Evolutionary conservation across 2,329 filamentous ascomycete species (phyloP).

Genomic region (Penicillium fuscoglaucum): DNA sequence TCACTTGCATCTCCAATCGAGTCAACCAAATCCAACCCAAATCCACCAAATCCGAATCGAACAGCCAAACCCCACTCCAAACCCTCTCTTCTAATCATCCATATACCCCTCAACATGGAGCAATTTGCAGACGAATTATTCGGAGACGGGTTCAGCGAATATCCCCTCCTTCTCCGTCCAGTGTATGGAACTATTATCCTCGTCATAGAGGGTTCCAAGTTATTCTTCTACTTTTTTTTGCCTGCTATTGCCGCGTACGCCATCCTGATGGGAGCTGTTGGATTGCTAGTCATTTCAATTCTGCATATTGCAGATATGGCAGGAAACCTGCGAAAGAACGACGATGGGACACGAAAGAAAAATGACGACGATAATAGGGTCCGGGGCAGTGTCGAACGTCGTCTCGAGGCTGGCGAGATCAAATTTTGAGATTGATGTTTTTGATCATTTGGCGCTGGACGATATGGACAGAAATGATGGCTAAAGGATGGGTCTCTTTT

Average conservation of each 20-base stretch:
- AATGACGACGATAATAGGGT: not conserved
- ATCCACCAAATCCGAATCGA: not conserved
- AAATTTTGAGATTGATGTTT: not conserved
- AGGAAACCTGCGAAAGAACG: too few species aligned
- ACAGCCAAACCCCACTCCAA: not conserved
- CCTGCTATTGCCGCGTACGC: not conserved
- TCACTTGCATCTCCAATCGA: not conserved
- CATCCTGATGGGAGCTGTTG: not conserved
- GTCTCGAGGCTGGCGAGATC: not conserved
- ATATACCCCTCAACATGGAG: not conserved
- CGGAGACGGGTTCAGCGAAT: not conserved
- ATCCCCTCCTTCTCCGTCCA: not conserved
- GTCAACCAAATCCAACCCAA: not conserved
- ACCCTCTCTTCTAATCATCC: not conserved
- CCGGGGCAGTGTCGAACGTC: not conserved
- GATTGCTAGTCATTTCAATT: not conserved
- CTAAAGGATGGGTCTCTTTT: not conserved
- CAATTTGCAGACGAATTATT: fast-evolving
- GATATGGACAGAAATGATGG: not conserved
- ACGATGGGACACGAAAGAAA: not conserved
- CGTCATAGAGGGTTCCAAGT: not conserved
- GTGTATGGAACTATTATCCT: fast-evolving
- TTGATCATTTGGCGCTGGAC: not conserved
- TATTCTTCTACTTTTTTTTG: not conserved
- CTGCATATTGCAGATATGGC: too few species aligned